Percentiles rank a stretch among this genome's conserved stretches.
Evolutionary conservation across 805 yeast species (phyloP).

Genomic region (Jamesozyma spencerorum): DNA sequence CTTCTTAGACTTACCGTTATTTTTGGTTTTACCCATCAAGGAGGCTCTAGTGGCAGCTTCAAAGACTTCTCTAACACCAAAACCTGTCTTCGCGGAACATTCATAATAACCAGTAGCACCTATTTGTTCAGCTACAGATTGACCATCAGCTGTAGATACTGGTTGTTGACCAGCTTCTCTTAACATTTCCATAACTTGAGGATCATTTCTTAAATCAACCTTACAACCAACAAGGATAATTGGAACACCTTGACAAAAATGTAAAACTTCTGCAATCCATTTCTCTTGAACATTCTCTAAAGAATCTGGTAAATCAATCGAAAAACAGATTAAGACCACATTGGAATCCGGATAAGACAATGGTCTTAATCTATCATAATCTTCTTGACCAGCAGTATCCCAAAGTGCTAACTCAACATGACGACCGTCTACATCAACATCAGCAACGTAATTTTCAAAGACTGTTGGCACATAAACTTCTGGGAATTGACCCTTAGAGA

Average conservation of each 20-base stretch:
- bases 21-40: constrained; percentile 45
- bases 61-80: constrained; percentile 87
- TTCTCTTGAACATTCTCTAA: constrained; percentile 89
- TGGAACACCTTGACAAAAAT: constrained; percentile 91
- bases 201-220: constrained; percentile 79
- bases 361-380: constrained; percentile 88
- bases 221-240: constrained; percentile 89
- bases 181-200: constrained; percentile 63
- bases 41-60: constrained; percentile 91
- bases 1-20: constrained; percentile 18
- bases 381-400: constrained; percentile 99
- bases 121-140: constrained; percentile 77
- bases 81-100: constrained; percentile 86
- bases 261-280: constrained; percentile 90
- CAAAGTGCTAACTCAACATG: constrained; percentile 88
- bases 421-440: constrained; percentile 85
- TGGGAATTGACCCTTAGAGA: constrained; percentile 84
- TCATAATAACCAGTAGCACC: constrained; percentile 82
- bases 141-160: constrained; percentile 74
- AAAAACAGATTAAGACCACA: constrained; percentile 84
- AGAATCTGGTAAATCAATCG: constrained; percentile 85
- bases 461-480: constrained; percentile 94
- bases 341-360: constrained; percentile 87
- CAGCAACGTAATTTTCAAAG: constrained; percentile 95
- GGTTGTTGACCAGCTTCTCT: constrained; percentile 72